Evolutionary conservation across 1,139 yeast species (phyloP).

Genomic region (Hanseniaspora gamundiae): DNA sequence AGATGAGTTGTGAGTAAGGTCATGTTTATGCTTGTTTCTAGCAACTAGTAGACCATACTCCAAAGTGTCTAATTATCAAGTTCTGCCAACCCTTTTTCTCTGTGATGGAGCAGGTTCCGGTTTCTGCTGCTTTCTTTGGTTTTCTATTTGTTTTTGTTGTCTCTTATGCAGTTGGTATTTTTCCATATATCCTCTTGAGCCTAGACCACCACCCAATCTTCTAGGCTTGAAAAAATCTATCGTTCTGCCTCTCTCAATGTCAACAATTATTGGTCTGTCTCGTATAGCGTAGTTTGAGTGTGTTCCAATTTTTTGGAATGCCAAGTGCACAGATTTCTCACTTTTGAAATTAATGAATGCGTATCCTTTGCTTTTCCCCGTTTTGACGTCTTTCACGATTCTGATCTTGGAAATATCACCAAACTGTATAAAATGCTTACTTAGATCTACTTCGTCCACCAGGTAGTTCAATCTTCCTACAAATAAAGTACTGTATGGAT

Average conservation of each 20-base stretch:
- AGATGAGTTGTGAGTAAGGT: no score
- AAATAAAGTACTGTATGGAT: slow-evolving; percentile 71
- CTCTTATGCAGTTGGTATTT: slow-evolving; percentile 7
- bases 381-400: slow-evolving; percentile 97
- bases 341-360: slow-evolving; percentile 77
- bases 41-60: no score
- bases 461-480: slow-evolving; percentile 68
- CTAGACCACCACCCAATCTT: slow-evolving; percentile 62
- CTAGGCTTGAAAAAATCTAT: slow-evolving; percentile 74
- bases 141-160: background rate
- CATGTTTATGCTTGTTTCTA: no score
- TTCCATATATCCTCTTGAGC: slow-evolving; percentile 43
- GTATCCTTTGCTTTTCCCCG: slow-evolving; percentile 83
- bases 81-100: no score
- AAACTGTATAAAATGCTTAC: slow-evolving; percentile 46
- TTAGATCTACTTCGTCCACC: slow-evolving; percentile 64
- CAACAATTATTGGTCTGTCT: slow-evolving; percentile 53
- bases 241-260: slow-evolving; percentile 72
- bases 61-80: no score
- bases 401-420: slow-evolving; percentile 67
- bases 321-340: slow-evolving; percentile 54
- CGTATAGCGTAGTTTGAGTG: slow-evolving; percentile 35
- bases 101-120: background rate
- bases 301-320: slow-evolving; percentile 51
- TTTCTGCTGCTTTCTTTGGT: background rate